Conservation (phyloP, 192 early-diverging fungal species). For the Gigaspora rosea region DNA sequence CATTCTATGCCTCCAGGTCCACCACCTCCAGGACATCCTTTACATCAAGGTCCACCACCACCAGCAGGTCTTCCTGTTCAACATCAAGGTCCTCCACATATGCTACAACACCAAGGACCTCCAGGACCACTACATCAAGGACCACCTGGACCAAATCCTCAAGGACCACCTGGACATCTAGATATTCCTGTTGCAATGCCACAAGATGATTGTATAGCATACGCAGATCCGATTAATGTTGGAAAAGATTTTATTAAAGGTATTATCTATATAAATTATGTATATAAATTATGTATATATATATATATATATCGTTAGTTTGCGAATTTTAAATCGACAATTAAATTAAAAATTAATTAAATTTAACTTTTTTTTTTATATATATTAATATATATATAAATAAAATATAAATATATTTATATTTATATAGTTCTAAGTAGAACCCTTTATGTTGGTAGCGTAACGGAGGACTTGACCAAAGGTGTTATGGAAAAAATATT, state of each 20-base stretch:
- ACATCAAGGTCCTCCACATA: neutral
- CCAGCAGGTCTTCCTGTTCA: neutral
- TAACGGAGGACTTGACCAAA: slow-evolving; percentile 38
- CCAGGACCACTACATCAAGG: neutral
- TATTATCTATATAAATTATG: slow-evolving; percentile 7
- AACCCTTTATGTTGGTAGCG: slow-evolving; percentile 46
- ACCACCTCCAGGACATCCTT: neutral
- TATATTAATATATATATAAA: neutral
- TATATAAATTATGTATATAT: too few species aligned
- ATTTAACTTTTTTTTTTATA: too few species aligned
- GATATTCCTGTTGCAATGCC: neutral
- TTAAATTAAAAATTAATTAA: neutral
- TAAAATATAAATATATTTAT: neutral
- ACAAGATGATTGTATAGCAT: slow-evolving; percentile 14
- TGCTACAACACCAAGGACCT: neutral
- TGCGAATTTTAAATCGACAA: neutral
- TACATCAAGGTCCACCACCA: slow-evolving; percentile 8
- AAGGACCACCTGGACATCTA: neutral
- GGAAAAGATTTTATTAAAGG: slow-evolving; percentile 27
- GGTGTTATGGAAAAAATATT: slow-evolving; percentile 41
- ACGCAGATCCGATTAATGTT: slow-evolving; percentile 22
- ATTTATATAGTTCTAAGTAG: slow-evolving; percentile 41
- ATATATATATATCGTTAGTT: neutral
- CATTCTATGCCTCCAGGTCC: neutral
- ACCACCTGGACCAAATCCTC: slow-evolving; percentile 9